Evolutionary conservation across 2,329 filamentous ascomycete species (phyloP), one percentile per base, ranked within the genome.

Genomic region (Curvularia verruculosa): DNA sequence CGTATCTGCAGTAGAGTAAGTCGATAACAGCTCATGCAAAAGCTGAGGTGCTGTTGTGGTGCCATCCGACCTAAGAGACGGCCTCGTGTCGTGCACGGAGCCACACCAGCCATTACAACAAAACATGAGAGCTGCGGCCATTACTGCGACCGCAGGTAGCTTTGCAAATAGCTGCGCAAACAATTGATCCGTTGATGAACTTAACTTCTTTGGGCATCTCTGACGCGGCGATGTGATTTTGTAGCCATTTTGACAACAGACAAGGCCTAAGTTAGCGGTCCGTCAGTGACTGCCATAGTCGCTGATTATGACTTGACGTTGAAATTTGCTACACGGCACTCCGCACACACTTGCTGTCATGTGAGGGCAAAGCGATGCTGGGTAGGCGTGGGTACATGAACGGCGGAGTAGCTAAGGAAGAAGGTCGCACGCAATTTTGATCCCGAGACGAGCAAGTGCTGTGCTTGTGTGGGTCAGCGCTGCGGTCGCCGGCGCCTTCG

Each of bases 351-450:
- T 63, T 59, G 59, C 60, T 65, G 70, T 77, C 75, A 77, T 76
- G 75, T 77, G 75, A 77, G 73, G 63, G 59, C 56, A 66, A 67
- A 60, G 65, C 62, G 65, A 70, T 75, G 75, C 75, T 76, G 74
- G 75, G 73, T 72, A 69, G 66, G 64, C 68, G 69, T 68, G 59
- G 63, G 70, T 68, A 70, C 70, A 68, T 71, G 66, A 67, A 56
- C 57, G 63, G 70, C 61, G 66, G 71, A 70, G 69, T 66, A 54
- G 52, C 64, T 66, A 60, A 61, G 59, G 59, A 57, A 61, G 57
- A 65, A 66, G 62, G 68, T 72, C 71, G 71, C 73, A 75, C 71
- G 65, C 61, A 74, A 74, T 72, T 75, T 75, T 75, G 72, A 71
- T 75, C 72, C 69, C 70, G 70, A 68, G 73, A 74, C 69, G 67